Evolutionary conservation across 208 protist genomes (phyloP).

Genomic region (Kentomonas sorsogonicus): DNA sequence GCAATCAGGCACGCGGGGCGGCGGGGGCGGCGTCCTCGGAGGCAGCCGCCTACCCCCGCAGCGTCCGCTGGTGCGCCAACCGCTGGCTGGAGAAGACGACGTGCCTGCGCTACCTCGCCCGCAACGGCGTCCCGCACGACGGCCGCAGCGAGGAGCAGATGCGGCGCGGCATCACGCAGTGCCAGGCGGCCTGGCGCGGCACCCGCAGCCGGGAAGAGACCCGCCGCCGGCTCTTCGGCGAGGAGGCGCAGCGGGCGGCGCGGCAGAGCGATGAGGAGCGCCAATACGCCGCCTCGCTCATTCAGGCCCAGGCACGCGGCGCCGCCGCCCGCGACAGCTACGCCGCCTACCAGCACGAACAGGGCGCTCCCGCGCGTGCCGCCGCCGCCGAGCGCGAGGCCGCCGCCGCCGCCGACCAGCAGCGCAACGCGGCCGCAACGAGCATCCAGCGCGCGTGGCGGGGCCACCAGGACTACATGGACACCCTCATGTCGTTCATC

Average conservation of each 20-base stretch:
- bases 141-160: background rate
- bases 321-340: slow-evolving; percentile 20
- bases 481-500: too few species aligned
- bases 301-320: slow-evolving; percentile 46
- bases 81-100: slow-evolving; percentile 45
- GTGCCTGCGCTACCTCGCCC: slow-evolving; percentile 36
- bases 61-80: slow-evolving; percentile 28
- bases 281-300: slow-evolving; percentile 60
- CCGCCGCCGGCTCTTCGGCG: background rate
- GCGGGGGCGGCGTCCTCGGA: background rate
- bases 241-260: background rate
- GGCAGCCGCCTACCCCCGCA: slow-evolving; percentile 12
- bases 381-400: slow-evolving; percentile 28
- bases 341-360: slow-evolving; percentile 32
- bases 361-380: slow-evolving; percentile 39
- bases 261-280: slow-evolving; percentile 23
- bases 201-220: background rate
- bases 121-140: slow-evolving; percentile 11
- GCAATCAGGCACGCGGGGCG: background rate
- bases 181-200: slow-evolving; percentile 4
- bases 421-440: slow-evolving; percentile 28
- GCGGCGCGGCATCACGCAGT: background rate
- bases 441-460: slow-evolving; percentile 64
- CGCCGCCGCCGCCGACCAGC: slow-evolving; percentile 40
- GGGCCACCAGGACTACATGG: slow-evolving; percentile 23